Conservation (phyloP, 2,329 filamentous ascomycete genomes). For the Diaporthe destruens region DNA sequence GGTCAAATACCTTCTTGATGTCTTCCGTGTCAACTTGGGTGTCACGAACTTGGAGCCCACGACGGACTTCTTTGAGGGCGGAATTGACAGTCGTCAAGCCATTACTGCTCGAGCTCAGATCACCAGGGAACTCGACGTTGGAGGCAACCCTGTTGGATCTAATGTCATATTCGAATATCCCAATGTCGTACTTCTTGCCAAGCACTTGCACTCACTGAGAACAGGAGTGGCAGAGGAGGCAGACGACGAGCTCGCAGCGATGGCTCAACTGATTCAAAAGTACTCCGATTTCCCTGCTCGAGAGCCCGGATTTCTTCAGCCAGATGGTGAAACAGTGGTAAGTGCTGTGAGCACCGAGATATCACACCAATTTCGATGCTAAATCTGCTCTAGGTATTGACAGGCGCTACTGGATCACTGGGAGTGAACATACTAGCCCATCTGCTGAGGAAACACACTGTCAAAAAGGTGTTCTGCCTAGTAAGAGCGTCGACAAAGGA, state of each 20-base stretch:
- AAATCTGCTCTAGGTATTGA: slow-evolving; percentile 57
- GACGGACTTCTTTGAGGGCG: slow-evolving; percentile 48
- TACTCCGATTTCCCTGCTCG: slow-evolving; percentile 52
- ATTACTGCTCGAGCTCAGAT: slow-evolving; percentile 46
- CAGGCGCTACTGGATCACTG: slow-evolving; percentile 72
- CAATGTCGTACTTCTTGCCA: slow-evolving; percentile 44
- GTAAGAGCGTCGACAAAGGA: slow-evolving; percentile 58
- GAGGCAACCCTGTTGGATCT: slow-evolving; percentile 42
- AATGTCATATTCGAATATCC: slow-evolving; percentile 51
- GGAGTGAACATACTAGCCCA: slow-evolving; percentile 70
- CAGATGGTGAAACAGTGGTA: slow-evolving; percentile 51
- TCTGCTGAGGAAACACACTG: slow-evolving; percentile 67
- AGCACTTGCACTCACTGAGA: slow-evolving; percentile 46
- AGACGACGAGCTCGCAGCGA: slow-evolving; percentile 49
- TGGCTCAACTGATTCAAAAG: slow-evolving; percentile 53
- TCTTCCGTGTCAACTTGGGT: slow-evolving; percentile 46
- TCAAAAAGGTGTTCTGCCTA: slow-evolving; percentile 64
- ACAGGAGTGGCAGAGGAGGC: slow-evolving; percentile 39
- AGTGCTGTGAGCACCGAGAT: slow-evolving; percentile 38
- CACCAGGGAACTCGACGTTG: slow-evolving; percentile 46
- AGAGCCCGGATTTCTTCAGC: slow-evolving; percentile 42
- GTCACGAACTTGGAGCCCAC: slow-evolving; percentile 28
- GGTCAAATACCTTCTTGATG: slow-evolving; percentile 41
- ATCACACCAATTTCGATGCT: neutral
- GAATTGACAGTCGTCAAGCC: slow-evolving; percentile 49